Evolutionary conservation across 2,329 filamentous ascomycete species (phyloP), one percentile per base, ranked within the genome.

Genomic region (Thermochaetoides dissita): DNA sequence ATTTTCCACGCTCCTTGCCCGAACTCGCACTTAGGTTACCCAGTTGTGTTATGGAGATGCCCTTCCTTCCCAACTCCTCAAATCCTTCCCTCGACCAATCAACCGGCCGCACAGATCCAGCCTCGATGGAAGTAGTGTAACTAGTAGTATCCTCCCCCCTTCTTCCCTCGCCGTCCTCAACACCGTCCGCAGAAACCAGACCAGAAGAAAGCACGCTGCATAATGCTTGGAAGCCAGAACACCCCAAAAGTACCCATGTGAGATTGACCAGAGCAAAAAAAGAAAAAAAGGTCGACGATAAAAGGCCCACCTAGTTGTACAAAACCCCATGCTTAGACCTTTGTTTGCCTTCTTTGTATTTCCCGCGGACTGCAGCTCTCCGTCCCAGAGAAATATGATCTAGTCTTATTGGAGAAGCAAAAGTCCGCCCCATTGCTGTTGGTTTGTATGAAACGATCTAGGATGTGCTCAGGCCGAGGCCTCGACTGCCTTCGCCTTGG

Each of bases 401-500:
- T 24, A 24, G 17, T 24, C 17, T 24, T 24, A 24, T 24, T 24
- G 5, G 17, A 24, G 17, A 24, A 24, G 17, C 17, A 24, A 24
- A 24, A 24, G 17, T 24, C 17, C 17, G 17, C 17, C 5, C 17
- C 17, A 24, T 24, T 5, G 17, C 17, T 24, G 17, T 24, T 24
- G 17, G 17, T 24, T 24, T 24, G 5, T 24, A 24, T 24, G 17
- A 24, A 24, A 24, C 5, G 17, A 24, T 24, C 17, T 24, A 24
- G 17, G 17, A 24, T 24, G 17, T 24, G 17, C 17, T 24, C 17
- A 66, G 42, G 62, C 59, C 24, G 57, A 49, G n/a, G 63, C 54
- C 43, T 64, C 63, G 35, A 63, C 57, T 24, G 58, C 53, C 46
- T 56, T 58, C 38, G 43, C 51, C 55, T 49, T 10, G 10, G 3